These are phyloP conservation scores for Solanum etuberosum DNA, from an alignment of 257 asterid genomes.

Conservation along the genomic window DNA sequence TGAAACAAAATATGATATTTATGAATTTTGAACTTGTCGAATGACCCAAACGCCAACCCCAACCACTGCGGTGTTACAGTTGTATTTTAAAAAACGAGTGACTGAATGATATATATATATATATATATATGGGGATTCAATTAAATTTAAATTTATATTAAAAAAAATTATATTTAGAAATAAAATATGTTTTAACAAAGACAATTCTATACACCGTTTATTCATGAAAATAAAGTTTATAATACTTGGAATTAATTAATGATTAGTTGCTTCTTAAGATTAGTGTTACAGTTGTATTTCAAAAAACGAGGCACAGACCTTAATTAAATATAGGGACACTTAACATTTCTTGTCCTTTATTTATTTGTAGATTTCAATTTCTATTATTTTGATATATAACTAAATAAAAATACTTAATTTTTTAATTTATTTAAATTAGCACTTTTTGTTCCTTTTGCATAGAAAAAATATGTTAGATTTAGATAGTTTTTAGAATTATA, in stretches of 20 bases:
- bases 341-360: neutral
- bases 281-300: neutral
- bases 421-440: too few species aligned
- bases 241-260: neutral
- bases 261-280: neutral
- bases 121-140: rapidly evolving
- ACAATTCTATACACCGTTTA: neutral
- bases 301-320: neutral
- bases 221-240: neutral
- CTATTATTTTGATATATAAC: too few species aligned
- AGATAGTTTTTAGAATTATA: neutral
- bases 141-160: neutral
- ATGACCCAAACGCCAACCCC: too few species aligned
- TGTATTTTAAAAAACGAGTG: too few species aligned
- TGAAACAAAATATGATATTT: too few species aligned
- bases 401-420: neutral
- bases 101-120: too few species aligned
- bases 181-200: neutral
- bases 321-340: neutral
- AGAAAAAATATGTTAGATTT: neutral
- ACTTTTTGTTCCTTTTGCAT: neutral
- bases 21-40: too few species aligned
- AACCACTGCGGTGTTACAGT: too few species aligned
- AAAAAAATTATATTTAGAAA: neutral
- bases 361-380: neutral